These are phyloP conservation scores for Gyromitra esculenta DNA, from an alignment of 2,329 filamentous ascomycete species.

Conservation along the genomic window DNA sequence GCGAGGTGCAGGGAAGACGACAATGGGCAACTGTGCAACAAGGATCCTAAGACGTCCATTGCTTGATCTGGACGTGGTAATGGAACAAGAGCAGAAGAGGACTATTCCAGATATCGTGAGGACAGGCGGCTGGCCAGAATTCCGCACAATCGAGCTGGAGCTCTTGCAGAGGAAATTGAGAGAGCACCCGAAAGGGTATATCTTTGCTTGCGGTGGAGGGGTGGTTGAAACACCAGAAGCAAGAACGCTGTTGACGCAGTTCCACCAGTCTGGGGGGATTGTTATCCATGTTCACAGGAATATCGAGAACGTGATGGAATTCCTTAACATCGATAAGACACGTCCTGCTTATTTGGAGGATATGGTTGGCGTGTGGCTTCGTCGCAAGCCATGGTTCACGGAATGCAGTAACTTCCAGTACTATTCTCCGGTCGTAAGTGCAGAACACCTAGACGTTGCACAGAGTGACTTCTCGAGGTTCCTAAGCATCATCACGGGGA, in stretches of 20 bases:
- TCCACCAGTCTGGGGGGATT: constrained; percentile 78
- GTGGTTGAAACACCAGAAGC: constrained; percentile 87
- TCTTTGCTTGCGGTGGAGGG: constrained; percentile 94
- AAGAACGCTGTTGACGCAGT: constrained; percentile 76
- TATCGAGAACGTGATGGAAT: constrained; percentile 86
- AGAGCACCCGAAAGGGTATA: constrained; percentile 76
- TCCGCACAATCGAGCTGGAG: constrained; percentile 79
- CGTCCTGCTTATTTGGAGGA: constrained; percentile 92
- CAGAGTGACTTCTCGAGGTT: constrained; percentile 79
- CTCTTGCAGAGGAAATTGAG: constrained; percentile 78
- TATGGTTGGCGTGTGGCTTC: constrained; percentile 88
- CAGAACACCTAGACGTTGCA: constrained; percentile 65
- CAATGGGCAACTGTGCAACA: constrained; percentile 85
- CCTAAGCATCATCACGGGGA: constrained; percentile 74
- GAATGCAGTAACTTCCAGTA: constrained; percentile 96
- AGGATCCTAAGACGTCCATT: constrained; percentile 78
- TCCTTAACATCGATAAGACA: constrained; percentile 86
- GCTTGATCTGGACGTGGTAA: constrained; percentile 85
- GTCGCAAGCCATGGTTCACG: constrained; percentile 87
- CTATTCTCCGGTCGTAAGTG: constrained; percentile 76
- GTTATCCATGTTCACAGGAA: constrained; percentile 89
- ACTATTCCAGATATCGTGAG: constrained; percentile 88
- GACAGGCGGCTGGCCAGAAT: constrained; percentile 83
- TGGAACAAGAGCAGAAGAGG: constrained; percentile 77
- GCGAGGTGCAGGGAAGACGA: constrained; percentile 96